Evolutionary conservation across 2,329 filamentous ascomycete genomes (phyloP).

Genomic region (Pseudogymnoascus sp.): DNA sequence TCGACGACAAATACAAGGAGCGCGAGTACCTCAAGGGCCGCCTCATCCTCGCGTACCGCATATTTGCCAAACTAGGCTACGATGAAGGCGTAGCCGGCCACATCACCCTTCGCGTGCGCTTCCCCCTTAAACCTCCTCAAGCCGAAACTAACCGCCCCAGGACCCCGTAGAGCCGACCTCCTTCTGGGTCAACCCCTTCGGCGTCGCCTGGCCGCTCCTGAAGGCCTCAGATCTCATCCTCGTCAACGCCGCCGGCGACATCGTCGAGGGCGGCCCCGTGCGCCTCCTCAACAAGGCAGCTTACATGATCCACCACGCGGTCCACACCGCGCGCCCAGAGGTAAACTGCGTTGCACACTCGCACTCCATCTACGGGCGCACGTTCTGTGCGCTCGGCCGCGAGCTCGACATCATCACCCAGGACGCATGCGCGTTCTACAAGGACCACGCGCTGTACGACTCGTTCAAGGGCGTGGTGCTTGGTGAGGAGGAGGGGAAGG

Average conservation of each 20-base stretch:
- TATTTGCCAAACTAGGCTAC: conserved; percentile 39
- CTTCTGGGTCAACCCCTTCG: conserved; percentile 30
- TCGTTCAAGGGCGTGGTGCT: conserved; percentile 45
- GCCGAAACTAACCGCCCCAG: conserved; percentile 13
- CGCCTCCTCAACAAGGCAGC: conserved; percentile 31
- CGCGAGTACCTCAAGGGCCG: conserved; percentile 32
- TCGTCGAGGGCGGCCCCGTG: conserved; percentile 50
- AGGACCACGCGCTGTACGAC: conserved; percentile 32
- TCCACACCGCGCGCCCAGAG: conserved; percentile 50
- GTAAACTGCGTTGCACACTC: conserved; percentile 50
- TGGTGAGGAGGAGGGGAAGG: conserved; percentile 40
- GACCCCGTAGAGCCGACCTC: conserved; percentile 27
- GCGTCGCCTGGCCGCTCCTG: conserved; percentile 34
- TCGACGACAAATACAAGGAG: conserved; percentile 28
- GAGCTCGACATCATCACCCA: conserved; percentile 51
- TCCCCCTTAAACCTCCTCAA: background rate
- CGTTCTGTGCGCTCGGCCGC: conserved; percentile 54
- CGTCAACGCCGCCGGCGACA: conserved; percentile 50
- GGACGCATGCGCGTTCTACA: conserved; percentile 45
- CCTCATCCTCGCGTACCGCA: conserved; percentile 39
- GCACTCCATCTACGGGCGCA: conserved; percentile 49
- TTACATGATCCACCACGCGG: conserved; percentile 52
- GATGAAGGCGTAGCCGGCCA: conserved; percentile 39
- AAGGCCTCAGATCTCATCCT: conserved; percentile 59
- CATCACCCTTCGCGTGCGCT: conserved; percentile 31